phyloP scores from a whole-genome alignment of 306 rosid genomes.

The Heteromeles arbutifolia region DNA sequence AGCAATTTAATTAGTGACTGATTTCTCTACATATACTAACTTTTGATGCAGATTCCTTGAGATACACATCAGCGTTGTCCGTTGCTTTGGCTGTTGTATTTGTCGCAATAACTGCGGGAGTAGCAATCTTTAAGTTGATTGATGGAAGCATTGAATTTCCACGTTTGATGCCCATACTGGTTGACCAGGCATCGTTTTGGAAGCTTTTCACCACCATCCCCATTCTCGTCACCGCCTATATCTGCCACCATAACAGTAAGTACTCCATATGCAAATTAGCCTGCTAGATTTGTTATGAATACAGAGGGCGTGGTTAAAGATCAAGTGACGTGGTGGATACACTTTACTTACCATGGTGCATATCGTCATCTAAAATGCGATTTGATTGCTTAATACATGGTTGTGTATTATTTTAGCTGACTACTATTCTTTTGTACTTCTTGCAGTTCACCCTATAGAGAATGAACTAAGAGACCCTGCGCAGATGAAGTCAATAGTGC shows the following conservation, averaged over 20 bases:
- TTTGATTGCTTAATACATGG: background rate
- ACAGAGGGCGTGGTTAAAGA: background rate
- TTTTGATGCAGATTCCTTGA: slow-evolving; percentile 44
- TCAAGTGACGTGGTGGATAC: background rate
- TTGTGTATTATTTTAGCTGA: background rate
- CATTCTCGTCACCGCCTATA: slow-evolving; percentile 59
- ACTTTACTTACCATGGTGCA: background rate
- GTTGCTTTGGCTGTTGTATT: slow-evolving; percentile 58
- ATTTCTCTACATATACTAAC: background rate
- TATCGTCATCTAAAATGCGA: background rate
- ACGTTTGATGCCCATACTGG: slow-evolving; percentile 41
- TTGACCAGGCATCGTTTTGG: slow-evolving; percentile 53
- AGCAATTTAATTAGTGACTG: background rate
- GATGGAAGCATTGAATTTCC: slow-evolving; percentile 52
- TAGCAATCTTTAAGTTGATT: slow-evolving; percentile 38
- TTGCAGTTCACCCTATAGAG: slow-evolving; percentile 65
- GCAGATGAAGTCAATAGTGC: slow-evolving; percentile 50
- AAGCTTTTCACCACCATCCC: slow-evolving; percentile 61
- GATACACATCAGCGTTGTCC: slow-evolving; percentile 64
- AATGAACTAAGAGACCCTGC: slow-evolving; percentile 48
- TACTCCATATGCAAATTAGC: background rate
- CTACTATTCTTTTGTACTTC: background rate
- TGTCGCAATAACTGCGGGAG: slow-evolving; percentile 49
- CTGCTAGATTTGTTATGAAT: background rate
- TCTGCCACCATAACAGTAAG: slow-evolving; percentile 63